phyloP scores from a whole-genome alignment of 2,329 filamentous ascomycete genomes.

The Aspergillus sp. region DNA sequence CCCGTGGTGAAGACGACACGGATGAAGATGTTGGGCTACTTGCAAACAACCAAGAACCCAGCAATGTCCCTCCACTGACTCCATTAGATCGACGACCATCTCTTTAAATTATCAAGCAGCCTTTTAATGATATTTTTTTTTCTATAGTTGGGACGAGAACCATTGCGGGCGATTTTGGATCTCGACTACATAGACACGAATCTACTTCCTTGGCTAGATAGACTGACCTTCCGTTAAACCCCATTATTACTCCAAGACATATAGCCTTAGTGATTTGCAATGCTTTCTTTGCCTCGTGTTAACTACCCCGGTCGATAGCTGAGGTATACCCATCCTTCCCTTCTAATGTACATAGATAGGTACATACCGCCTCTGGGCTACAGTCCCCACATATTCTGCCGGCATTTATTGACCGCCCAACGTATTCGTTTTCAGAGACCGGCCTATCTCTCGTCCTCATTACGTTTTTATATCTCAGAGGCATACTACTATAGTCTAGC shows the following conservation, averaged over 20 bases:
- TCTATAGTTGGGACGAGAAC: background rate
- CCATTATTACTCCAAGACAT: background rate
- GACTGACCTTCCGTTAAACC: background rate
- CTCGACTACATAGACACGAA: background rate
- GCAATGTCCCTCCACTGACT: constrained; percentile 30
- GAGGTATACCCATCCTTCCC: background rate
- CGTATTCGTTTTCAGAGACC: constrained; percentile 3
- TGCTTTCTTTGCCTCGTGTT: too few relatives aligned
- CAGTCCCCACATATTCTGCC: constrained; percentile 26
- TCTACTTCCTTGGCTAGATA: background rate
- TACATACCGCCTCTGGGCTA: constrained; percentile 12
- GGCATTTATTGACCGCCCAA: constrained; percentile 19
- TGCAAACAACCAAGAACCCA: constrained; percentile 32
- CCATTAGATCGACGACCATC: constrained; percentile 28
- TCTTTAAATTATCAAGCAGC: constrained; percentile 19
- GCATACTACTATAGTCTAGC: background rate
- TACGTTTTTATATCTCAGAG: background rate
- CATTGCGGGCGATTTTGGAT: background rate
- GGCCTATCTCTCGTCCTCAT: background rate
- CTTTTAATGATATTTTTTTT: background rate
- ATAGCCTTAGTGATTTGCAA: too few relatives aligned
- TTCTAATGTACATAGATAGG: background rate
- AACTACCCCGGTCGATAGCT: too few relatives aligned
- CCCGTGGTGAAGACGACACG: constrained; percentile 25
- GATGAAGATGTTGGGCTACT: constrained; percentile 42